phyloP scores from a whole-genome alignment of 1,284 basidiomycete species.

The Trametes polyzona region DNA sequence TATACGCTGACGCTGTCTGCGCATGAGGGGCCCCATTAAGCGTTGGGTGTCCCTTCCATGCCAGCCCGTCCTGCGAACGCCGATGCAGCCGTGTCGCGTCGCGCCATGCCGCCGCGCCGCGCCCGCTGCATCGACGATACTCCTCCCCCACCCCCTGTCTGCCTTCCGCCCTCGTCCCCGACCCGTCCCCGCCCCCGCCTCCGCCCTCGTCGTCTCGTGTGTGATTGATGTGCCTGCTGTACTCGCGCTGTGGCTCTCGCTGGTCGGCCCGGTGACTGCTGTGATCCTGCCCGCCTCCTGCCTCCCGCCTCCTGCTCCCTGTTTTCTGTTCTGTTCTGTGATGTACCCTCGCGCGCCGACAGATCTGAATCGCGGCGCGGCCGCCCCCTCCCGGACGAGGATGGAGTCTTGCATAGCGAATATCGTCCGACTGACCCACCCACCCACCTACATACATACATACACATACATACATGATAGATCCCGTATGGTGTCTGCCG shows the following conservation, averaged over 20 bases:
- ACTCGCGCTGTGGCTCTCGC: conserved; percentile 17
- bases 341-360: too few relatives aligned
- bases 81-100: neutral
- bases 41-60: too few relatives aligned
- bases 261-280: conserved; percentile 17
- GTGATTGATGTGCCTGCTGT: conserved; percentile 13
- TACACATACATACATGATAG: too few relatives aligned
- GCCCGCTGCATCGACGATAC: neutral
- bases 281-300: conserved; percentile 4
- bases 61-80: neutral
- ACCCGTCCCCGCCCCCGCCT: too few relatives aligned
- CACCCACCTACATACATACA: too few relatives aligned
- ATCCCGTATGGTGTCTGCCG: too few relatives aligned
- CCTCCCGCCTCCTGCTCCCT: conserved; percentile 5
- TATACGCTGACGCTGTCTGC: neutral
- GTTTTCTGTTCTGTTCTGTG: conserved; percentile 5
- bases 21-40: too few relatives aligned
- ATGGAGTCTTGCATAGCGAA: conserved; percentile 11
- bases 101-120: neutral
- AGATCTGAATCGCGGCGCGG: conserved; percentile 1
- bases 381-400: neutral
- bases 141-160: neutral
- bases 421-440: neutral
- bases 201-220: neutral
- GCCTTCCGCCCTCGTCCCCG: too few relatives aligned